Evolutionary conservation across 495 filamentous ascomycete genomes (phyloP), one percentile per base, ranked within the genome.

Genomic region (Hypomontagnella monticulosa): DNA sequence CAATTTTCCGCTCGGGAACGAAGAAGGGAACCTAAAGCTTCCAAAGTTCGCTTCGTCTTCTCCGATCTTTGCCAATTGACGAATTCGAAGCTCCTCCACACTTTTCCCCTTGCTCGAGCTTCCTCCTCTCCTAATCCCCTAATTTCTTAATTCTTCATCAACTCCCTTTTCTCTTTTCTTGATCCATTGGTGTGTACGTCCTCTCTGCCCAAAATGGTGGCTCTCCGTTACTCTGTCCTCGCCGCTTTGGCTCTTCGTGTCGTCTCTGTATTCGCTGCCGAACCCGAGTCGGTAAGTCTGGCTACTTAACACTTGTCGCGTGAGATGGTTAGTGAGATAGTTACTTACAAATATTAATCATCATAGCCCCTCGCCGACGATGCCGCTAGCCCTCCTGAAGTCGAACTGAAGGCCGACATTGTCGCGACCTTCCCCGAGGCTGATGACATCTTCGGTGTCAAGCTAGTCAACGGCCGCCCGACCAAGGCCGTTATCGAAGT

Each of bases 381-480:
- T 57, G 79, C 84, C 51, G 75, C 75, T 18, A 79, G 78, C 61
- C 65, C 78, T 64, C 79, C 80, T 27, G 76, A 83, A 14, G 80
- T 84, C 57, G 82, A 85, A 61, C 82, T 97, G 55, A 88, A 90
- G 64, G 87, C 96, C 73, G 84, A 87, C 15, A 84, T 95, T 66
- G 81, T 84, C 59, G 88, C 93, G 44, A 85, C 85, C 55, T 99
- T 97, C 85, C 92, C 93, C 41, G 84, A 91, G 32, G 87, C 91
- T 73, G 92, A 74, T 71, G 92, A 74, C 47, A 89, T 97, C 80
- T 96, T 97, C 68, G 95, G 95, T 65, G 86, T 98, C 65, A 97
- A 97, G 84, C 87, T 97, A 54, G 86, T 98, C 80, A 99, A 99
- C 74, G 92, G 93, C 71, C 87, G 89, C 61, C 85, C 92, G n/a